phyloP scores from a whole-genome alignment of 345 rosid genomes.

The Psidium guajava region DNA sequence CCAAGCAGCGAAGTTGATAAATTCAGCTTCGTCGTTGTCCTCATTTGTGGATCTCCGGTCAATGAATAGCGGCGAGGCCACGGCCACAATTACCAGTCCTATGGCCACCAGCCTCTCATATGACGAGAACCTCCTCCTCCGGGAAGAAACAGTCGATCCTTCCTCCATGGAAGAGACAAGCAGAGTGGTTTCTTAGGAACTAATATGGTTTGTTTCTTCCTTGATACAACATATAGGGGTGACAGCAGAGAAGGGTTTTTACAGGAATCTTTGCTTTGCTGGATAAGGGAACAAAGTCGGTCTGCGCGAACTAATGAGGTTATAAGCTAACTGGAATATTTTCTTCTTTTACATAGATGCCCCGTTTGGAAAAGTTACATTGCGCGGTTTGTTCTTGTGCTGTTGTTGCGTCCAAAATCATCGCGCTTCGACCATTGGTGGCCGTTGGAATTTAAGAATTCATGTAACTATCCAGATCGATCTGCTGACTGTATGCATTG shows the following conservation, averaged over 20 bases:
- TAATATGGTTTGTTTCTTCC: not conserved
- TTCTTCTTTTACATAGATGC: not conserved
- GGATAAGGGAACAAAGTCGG: not conserved
- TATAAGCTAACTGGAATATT: not conserved
- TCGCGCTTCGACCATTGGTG: not conserved
- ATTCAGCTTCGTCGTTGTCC: slow-evolving; percentile 33
- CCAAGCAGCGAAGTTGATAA: slow-evolving; percentile 21
- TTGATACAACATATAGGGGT: not conserved
- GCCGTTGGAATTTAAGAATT: not conserved
- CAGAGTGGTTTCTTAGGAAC: not conserved
- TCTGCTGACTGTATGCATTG: not conserved
- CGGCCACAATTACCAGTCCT: slow-evolving; percentile 38
- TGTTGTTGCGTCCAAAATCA: not conserved
- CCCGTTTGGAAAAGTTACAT: not conserved
- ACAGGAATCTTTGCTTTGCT: not conserved
- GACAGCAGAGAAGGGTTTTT: not conserved
- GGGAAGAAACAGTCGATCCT: not conserved
- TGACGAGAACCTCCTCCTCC: slow-evolving; percentile 22
- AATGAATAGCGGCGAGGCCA: slow-evolving; percentile 66
- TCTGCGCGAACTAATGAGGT: not conserved
- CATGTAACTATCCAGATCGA: not conserved
- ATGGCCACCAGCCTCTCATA: slow-evolving; percentile 47
- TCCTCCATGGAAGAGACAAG: slow-evolving; percentile 24
- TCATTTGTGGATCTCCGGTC: slow-evolving; percentile 21
- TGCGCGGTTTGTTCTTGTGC: not conserved